Conservation (phyloP, 164 flowering plant species). For the Stephania cephalantha region DNA sequence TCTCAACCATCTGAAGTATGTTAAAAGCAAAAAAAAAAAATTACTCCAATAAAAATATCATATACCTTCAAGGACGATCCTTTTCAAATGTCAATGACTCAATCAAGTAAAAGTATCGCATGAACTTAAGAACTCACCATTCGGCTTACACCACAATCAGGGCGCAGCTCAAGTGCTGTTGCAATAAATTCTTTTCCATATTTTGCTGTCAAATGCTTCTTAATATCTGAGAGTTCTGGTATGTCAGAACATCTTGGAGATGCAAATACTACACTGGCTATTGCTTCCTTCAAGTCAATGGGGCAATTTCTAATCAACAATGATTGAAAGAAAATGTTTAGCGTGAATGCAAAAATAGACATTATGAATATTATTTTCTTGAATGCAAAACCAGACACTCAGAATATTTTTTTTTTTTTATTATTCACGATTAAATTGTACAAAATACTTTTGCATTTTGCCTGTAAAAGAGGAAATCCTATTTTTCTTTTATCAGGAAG, state of each 20-base stretch:
- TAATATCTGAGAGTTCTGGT: constrained; percentile 67
- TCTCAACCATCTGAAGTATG: constrained; percentile 68
- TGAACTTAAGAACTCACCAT: constrained; percentile 37
- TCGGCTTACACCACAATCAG: constrained; percentile 82
- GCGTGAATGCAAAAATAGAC: neutral
- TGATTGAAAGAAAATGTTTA: neutral
- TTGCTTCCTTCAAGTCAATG: constrained; percentile 89
- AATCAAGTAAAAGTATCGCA: constrained; percentile 5
- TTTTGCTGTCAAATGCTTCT: constrained; percentile 71
- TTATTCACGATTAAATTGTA: neutral
- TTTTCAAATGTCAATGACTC: neutral
- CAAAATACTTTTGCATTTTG: neutral
- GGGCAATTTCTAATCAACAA: constrained; percentile 63
- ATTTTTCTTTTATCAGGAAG: no score
- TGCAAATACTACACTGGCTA: constrained; percentile 79
- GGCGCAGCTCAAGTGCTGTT: constrained; percentile 77
- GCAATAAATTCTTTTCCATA: constrained; percentile 90
- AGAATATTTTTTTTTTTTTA: neutral
- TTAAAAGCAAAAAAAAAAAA: constrained; percentile 3
- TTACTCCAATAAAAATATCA: neutral
- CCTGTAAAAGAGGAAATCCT: neutral
- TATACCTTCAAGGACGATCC: neutral
- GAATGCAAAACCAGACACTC: neutral
- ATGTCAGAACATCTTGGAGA: constrained; percentile 84
- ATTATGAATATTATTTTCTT: neutral